Evolutionary conservation across 1,139 yeast species (phyloP).

Genomic region (Tardiomyces blankii): DNA sequence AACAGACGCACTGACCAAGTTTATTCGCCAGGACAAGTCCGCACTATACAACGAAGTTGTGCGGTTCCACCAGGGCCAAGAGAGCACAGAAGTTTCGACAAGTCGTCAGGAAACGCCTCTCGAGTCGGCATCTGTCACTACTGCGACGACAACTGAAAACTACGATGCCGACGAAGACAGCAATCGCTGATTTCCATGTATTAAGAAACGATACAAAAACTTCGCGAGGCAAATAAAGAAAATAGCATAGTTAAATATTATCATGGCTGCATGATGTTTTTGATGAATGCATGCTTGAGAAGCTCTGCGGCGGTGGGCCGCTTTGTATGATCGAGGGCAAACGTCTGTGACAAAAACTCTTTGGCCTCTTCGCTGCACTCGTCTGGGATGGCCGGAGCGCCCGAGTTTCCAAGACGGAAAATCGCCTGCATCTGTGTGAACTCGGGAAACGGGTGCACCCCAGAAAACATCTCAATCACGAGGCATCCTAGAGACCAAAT

Average conservation of each 20-base stretch:
- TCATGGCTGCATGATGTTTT: no score
- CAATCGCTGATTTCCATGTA: no score
- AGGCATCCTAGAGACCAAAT: conserved; percentile 83
- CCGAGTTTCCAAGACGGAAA: conserved; percentile 43
- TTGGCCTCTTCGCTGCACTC: conserved; percentile 70
- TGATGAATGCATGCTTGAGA: conserved; percentile 77
- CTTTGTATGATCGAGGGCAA: conserved; percentile 71
- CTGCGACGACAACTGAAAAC: no score
- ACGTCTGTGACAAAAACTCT: conserved; percentile 59
- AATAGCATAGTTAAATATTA: no score
- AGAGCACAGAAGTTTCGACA: not conserved
- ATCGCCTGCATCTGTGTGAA: conserved; percentile 94
- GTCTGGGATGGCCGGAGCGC: conserved; percentile 48
- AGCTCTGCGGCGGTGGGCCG: conserved; percentile 81
- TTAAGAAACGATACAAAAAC: no score
- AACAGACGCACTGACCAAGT: conserved; percentile 9
- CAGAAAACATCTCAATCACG: conserved; percentile 83
- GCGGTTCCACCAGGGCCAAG: not conserved
- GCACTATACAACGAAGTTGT: conserved; percentile 5
- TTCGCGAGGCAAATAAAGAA: no score
- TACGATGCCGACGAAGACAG: no score
- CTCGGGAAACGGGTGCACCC: conserved; percentile 49
- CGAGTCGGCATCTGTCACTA: not conserved
- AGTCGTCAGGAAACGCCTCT: not conserved
- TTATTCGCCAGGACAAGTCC: conserved; percentile 10